Evolutionary conservation across 169 alveolate species (phyloP), one percentile per base, ranked within the genome.

Genomic region (Eimeria zaria): DNA sequence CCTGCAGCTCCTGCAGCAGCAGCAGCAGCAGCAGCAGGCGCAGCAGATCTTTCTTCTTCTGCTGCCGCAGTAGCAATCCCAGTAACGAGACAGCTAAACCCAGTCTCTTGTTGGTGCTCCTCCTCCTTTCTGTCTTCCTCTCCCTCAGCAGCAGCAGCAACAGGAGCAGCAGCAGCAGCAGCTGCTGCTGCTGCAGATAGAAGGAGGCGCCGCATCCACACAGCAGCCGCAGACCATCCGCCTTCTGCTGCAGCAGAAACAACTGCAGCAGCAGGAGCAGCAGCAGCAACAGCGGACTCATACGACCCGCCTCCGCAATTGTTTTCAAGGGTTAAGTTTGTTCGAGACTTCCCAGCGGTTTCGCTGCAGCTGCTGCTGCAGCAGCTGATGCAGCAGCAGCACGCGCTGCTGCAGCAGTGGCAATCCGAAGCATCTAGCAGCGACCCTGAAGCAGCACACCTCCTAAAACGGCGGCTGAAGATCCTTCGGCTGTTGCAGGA

Each of bases 361-460:
- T 74, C 55, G 51, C 36, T 74, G 85, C 85, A 22, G 85, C 60
- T 36, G 55, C 60, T 74, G 55, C 85, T 74, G 85, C 51, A 74
- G 85, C 85, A 44, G 60, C 55, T 74, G 85, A 51, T 36, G 85
- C 85, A 74, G 55, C 85, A 74, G 85, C 85, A 74, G 55, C 85
- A 74, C n/a, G 8, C 6, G 5, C 85, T 74, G 85, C 55, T 74
- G 55, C 85, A 74, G 85, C 53, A 39, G 85, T 74, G 85, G 85
- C 85, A 74, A 55, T 36, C 24, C n/a, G 85, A 74, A 22, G 90
- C 71, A 36, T 30, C 71, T 71, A 51, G 39, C 71, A 33, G 44
- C 71, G 90, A 44, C 3, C 46, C 46, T 36, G 62, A 36, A 16
- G 90, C 90, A 46, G 71, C 90, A 81, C 18, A 27, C 36, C 62